These are phyloP conservation scores for Ambrosiella beaveri DNA, from an alignment of 2,329 filamentous ascomycete species.

Conservation along the genomic window DNA sequence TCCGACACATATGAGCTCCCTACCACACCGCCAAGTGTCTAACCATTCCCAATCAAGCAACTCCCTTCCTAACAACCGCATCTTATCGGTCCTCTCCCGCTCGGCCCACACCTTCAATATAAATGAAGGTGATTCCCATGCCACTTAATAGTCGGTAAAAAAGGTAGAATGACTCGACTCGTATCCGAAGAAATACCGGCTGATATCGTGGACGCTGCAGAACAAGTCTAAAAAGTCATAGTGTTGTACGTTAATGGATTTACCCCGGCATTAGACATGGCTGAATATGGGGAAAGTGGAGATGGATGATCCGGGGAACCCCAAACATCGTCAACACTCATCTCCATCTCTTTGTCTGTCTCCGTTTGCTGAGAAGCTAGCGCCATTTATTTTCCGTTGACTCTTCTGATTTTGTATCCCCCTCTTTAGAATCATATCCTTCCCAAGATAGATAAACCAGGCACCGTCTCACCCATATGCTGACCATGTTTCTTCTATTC, in stretches of 20 bases:
- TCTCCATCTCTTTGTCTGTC: too few relatives aligned
- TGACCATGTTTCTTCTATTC: neutral
- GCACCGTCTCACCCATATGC: neutral
- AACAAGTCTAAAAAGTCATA: too few relatives aligned
- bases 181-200: too few relatives aligned
- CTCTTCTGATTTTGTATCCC: neutral
- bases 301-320: neutral
- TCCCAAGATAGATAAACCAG: constrained; percentile 2
- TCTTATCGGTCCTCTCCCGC: neutral
- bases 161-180: too few relatives aligned
- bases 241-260: too few relatives aligned
- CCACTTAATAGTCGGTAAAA: too few relatives aligned
- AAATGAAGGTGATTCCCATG: neutral
- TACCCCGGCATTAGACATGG: neutral
- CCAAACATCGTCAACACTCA: neutral
- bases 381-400: too few relatives aligned
- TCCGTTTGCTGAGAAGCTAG: too few relatives aligned
- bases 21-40: neutral
- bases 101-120: neutral
- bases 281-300: neutral
- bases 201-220: too few relatives aligned
- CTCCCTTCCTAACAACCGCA: neutral
- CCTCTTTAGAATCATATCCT: neutral
- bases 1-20: neutral
- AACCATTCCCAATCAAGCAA: neutral